Base-by-base conservation (phyloP, 352 stramenopile species). In the Globisporangium mamillatum region DNA sequence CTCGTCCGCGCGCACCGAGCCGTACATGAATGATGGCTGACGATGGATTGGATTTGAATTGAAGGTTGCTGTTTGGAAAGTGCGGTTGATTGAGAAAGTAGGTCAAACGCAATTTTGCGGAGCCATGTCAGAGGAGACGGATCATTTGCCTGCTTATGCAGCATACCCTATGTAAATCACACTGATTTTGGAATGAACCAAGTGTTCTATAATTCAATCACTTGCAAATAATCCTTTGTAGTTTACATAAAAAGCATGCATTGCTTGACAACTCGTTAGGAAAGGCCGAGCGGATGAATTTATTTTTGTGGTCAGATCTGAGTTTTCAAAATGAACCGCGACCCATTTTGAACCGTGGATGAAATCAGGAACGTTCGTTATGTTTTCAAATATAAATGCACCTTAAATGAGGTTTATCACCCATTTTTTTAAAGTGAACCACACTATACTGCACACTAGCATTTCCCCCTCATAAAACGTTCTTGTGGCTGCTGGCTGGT, bases 401-500 rank as follows among this genome's bases (percentile, higher is more conserved):
- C 16, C 4, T 20, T 50, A 50, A 50, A 50, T n/a, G 20, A n/a
- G 16, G 14, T 5, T 20, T n/a, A 20, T 9, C 5, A 2, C 6
- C 38, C 16, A 1, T 0, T 4, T n/a, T 1, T n/a, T 22, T 36
- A 25, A 25, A 20, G 54, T 60, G 54, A 2, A 18, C 1, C 27
- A 60, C 54, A 38, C 54, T 25, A 60, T 38, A 1, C 8, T 2
- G 0, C 4, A 7, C 18, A 12, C 18, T 41, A 16, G 1, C 54
- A 8, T 3, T 60, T 60, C 27, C 54, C 54, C 25, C 55, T 50
- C 25, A 48, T 50, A 62, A 62, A 62, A 62, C 56, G 56, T 62
- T 62, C 56, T 62, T 62, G 56, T 62, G 56, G 56, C 56, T 62
- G 56, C 56, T 61, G 55, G 56, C 27, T 50, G 32, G 29, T 61